phyloP scores from a whole-genome alignment of 306 rosid genomes.

The Glycyrrhiza uralensis region DNA sequence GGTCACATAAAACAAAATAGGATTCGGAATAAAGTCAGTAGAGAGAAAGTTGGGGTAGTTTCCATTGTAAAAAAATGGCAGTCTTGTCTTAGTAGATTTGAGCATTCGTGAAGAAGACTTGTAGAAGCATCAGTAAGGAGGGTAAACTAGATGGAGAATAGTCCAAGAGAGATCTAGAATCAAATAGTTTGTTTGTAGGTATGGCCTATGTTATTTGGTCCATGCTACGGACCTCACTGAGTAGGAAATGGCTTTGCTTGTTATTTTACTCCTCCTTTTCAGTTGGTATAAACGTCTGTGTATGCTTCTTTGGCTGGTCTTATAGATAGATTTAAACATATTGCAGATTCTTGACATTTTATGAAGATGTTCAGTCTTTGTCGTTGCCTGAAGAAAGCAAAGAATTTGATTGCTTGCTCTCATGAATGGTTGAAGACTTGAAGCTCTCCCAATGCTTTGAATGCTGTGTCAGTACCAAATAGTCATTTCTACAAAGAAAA shows the following conservation, averaged over 20 bases:
- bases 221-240: neutral
- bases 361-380: conserved; percentile 37
- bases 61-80: neutral
- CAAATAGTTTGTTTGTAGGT: too few relatives aligned
- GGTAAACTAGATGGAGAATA: too few relatives aligned
- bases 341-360: conserved; percentile 88
- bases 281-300: neutral
- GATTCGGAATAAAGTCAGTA: neutral
- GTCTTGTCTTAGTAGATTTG: neutral
- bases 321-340: conserved; percentile 1
- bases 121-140: neutral
- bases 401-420: conserved; percentile 27
- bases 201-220: neutral
- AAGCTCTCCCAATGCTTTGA: conserved; percentile 12
- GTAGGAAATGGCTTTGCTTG: neutral
- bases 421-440: conserved; percentile 17
- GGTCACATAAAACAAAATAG: neutral
- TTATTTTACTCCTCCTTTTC: neutral
- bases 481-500: neutral
- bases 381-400: conserved; percentile 21
- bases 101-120: neutral
- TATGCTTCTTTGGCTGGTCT: conserved; percentile 20
- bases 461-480: conserved; percentile 21
- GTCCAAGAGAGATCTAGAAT: too few relatives aligned
- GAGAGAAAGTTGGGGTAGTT: neutral